These are phyloP conservation scores for Leccinum variicolor DNA, from an alignment of 768 basidiomycete genomes.

Conservation along the genomic window DNA sequence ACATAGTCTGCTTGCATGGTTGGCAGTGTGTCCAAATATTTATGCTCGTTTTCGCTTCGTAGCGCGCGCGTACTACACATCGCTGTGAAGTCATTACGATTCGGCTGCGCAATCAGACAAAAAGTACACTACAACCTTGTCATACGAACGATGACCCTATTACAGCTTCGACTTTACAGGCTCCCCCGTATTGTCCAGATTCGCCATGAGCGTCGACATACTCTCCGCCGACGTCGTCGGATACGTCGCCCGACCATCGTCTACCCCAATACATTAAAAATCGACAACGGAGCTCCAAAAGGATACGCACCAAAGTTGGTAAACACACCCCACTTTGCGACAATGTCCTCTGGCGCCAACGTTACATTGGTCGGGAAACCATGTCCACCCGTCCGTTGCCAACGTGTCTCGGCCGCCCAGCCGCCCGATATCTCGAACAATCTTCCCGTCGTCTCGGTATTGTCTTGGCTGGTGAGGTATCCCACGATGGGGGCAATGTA, in stretches of 20 bases:
- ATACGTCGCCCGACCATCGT: slow-evolving; percentile 80
- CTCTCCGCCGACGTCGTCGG: slow-evolving; percentile 74
- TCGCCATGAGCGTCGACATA: slow-evolving; percentile 68
- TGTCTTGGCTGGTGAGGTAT: slow-evolving; percentile 81
- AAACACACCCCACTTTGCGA: slow-evolving; percentile 77
- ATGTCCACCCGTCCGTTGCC: slow-evolving; percentile 86
- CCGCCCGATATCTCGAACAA: slow-evolving; percentile 89
- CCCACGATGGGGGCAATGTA: slow-evolving; percentile 92
- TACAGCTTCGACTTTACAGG: slow-evolving; percentile 53
- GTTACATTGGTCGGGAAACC: slow-evolving; percentile 80
- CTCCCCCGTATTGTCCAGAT: slow-evolving; percentile 43
- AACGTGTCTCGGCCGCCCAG: slow-evolving; percentile 89
- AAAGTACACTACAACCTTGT: background rate
- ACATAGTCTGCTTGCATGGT: too few species aligned
- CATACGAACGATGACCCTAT: slow-evolving; percentile 2
- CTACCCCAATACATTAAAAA: slow-evolving; percentile 33
- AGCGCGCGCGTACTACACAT: too few species aligned
- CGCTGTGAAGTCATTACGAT: too few species aligned
- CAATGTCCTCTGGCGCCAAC: slow-evolving; percentile 77
- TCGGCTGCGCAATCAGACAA: background rate
- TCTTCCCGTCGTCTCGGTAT: slow-evolving; percentile 65
- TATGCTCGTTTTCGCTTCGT: too few species aligned
- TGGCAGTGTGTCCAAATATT: too few species aligned
- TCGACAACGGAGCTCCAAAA: background rate
- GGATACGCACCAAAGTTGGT: slow-evolving; percentile 70